Evolutionary conservation across 768 basidiomycete genomes (phyloP).

Genomic region (Agrocybe pediades): DNA sequence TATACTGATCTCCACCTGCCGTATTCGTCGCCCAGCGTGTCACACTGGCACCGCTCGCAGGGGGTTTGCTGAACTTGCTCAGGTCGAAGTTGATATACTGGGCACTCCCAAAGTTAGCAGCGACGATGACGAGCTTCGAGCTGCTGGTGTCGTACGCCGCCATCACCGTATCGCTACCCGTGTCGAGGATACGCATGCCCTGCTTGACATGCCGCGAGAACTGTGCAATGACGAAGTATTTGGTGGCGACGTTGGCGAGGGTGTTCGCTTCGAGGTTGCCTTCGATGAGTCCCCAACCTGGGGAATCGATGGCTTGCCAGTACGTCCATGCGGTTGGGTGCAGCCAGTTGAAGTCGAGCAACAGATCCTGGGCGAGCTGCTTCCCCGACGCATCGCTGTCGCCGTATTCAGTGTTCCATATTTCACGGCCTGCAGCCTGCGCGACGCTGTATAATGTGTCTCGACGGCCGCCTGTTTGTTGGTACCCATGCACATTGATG

Average conservation of each 20-base stretch:
- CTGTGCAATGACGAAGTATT: constrained; percentile 17
- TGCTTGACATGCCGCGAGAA: constrained; percentile 18
- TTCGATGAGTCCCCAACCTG: constrained; percentile 16
- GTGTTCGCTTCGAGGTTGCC: constrained; percentile 10
- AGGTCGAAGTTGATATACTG: constrained; percentile 20
- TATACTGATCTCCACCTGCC: constrained; percentile 12
- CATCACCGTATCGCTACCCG: constrained; percentile 12
- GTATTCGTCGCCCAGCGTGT: constrained; percentile 15
- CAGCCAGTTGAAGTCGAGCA: constrained; percentile 19
- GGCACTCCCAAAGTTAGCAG: constrained; percentile 13
- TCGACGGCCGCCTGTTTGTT: constrained; percentile 14
- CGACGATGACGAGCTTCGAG: constrained; percentile 14
- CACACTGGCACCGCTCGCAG: constrained; percentile 11
- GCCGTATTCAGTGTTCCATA: constrained; percentile 20
- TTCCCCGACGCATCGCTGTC: constrained; percentile 16
- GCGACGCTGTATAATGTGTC: constrained; percentile 14
- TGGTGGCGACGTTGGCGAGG: constrained; percentile 14
- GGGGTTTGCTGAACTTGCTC: constrained; percentile 14
- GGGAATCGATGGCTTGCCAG: constrained; percentile 17
- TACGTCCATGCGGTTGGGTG: constrained; percentile 19
- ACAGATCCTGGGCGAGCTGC: constrained; percentile 15
- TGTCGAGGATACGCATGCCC: constrained; percentile 18
- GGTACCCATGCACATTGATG: constrained; percentile 20
- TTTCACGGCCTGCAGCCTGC: constrained; percentile 11
- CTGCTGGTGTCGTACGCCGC: constrained; percentile 15